A percentile compares a stretch with the other conserved stretches of the same genome.
Evolutionary conservation across 2,329 filamentous ascomycete species (phyloP).

Genomic region (Fusarium sambucinum): DNA sequence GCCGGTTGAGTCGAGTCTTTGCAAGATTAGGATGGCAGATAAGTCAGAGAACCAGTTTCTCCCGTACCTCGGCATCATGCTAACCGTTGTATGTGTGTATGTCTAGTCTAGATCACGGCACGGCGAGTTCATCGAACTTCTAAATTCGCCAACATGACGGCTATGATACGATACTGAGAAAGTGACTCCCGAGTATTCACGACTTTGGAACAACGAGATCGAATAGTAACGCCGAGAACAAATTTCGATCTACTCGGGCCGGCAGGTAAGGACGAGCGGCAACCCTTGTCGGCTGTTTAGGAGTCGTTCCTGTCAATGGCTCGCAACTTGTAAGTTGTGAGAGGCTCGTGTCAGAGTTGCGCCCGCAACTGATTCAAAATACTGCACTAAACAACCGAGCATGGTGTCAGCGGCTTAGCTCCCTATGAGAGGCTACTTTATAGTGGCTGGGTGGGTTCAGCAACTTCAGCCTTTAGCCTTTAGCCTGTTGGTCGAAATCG

Average conservation of each 20-base stretch:
- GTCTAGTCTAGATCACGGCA: background rate
- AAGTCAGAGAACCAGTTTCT: background rate
- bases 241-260: constrained; percentile 25
- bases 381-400: constrained; percentile 41
- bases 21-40: background rate
- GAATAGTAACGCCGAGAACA: constrained; percentile 28
- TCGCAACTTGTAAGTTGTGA: constrained; percentile 32
- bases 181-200: constrained; percentile 3
- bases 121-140: background rate
- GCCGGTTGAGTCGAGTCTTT: background rate
- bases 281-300: constrained; percentile 31
- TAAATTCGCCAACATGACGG: background rate
- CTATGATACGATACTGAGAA: background rate
- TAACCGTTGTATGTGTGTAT: background rate
- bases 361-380: constrained; percentile 48
- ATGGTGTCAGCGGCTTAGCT: constrained; percentile 46
- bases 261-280: constrained; percentile 25
- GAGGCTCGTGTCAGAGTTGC: constrained; percentile 44
- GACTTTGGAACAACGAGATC: constrained; percentile 5
- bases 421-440: constrained; percentile 12
- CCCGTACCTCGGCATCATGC: background rate
- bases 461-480: constrained; percentile 29
- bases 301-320: constrained; percentile 36
- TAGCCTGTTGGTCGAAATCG: constrained; percentile 28
- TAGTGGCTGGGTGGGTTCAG: constrained; percentile 28